Conservation (phyloP, 192 early-diverging fungal species). For the Geranomyces variabilis region DNA sequence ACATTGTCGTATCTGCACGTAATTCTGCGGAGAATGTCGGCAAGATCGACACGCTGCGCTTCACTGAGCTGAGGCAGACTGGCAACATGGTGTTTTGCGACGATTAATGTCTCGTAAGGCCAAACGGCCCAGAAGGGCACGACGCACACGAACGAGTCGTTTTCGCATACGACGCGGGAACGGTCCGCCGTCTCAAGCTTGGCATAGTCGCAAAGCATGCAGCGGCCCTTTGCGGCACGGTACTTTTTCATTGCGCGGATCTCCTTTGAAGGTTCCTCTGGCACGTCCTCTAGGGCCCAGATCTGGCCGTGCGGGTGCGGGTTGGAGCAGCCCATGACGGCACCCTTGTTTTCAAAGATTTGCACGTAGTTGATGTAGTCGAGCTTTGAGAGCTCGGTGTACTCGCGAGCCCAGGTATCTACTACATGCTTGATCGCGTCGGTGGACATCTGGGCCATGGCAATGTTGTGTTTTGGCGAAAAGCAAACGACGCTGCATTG, state of each 20-base stretch:
- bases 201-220: conserved; percentile 86
- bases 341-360: conserved; percentile 98
- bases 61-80: conserved; percentile 43
- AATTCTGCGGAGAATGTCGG: conserved; percentile 73
- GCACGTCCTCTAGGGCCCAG: conserved; percentile 87
- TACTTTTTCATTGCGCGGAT: conserved; percentile 68
- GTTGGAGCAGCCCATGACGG: conserved; percentile 95
- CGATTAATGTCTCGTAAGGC: conserved; percentile 93
- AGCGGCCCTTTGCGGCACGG: conserved; percentile 49
- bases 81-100: conserved; percentile 67
- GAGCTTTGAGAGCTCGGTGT: conserved; percentile 54
- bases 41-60: conserved; percentile 66
- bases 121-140: conserved; percentile 98
- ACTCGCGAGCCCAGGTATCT: conserved; percentile 71
- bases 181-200: conserved; percentile 56
- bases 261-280: conserved; percentile 79
- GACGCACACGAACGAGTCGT: conserved; percentile 76
- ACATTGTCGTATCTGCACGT: conserved; percentile 92
- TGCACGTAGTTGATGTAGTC: conserved; percentile 78
- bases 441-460: conserved; percentile 81
- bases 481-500: conserved; percentile 93
- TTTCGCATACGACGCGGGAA: conserved; percentile 76
- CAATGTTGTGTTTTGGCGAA: conserved; percentile 84
- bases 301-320: conserved; percentile 92
- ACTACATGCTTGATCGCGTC: conserved; percentile 72